Base-by-base conservation (phyloP, 2,329 filamentous ascomycete genomes). In the Fusarium nygamai region DNA sequence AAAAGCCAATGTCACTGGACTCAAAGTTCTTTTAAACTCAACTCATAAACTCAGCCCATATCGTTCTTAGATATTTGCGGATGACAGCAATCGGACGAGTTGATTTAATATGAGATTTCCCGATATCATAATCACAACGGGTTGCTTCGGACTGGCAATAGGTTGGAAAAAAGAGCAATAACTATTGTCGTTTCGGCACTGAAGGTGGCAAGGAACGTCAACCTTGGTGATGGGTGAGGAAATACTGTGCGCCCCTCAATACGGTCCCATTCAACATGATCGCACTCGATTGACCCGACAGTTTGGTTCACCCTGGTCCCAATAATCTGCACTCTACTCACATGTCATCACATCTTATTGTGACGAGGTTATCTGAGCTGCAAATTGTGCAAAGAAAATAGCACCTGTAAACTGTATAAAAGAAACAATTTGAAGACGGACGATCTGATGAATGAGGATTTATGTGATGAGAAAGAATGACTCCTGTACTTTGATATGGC, bases 151-250 rank as follows among this genome's bases (percentile, higher is more conserved):
- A 16, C 8, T 7, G 13, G 14, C 5, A 8, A 31, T 31, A 14
- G 8, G 29, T 50, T 29, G 6, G 20, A 5, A 50, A 31, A n/a
- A 22, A 9, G 20, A 48, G 20, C 27, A 48, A 48, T 31, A 48
- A 0, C 19, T 33, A 24, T n/a, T 17, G 16, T n/a, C 7, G 11
- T 20, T 11, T 16, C 5, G 4, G 31, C 1, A 1, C 12, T 29
- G 8, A 47, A 29, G 44, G 44, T 3, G 6, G 13, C 27, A 22
- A 6, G 4, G 0, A 9, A 47, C 6, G 13, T 29, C 9, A 22
- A 47, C 9, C 9, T 29, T 3, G 24, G 19, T 16, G 34, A 36
- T 36, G 5, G 17, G 8, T 20, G 12, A 27, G 7, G 10, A 44
- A 44, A 24, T 24, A 11, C 16, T 44, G n/a, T 24, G 17, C 20